Evolutionary conservation across 441 rosid genomes (phyloP), one percentile per base, ranked within the genome.

Genomic region (Gossypium gossypioides): DNA sequence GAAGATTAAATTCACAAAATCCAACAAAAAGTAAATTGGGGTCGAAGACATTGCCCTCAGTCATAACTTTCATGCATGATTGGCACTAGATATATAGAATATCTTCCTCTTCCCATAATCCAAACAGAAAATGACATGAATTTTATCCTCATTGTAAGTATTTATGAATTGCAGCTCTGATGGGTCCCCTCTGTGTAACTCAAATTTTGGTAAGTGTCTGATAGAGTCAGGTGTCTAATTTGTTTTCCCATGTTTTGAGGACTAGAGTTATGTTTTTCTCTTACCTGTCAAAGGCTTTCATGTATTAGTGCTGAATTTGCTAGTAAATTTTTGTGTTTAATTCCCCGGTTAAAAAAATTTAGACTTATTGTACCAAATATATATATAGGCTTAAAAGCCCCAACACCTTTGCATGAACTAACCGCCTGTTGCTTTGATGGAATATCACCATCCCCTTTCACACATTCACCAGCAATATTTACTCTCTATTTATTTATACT

Each of bases 111-210:
- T 56, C 60, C 74, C 72, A 34, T 70, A 50, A 9, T 62, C 55
- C 72, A 57, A 64, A 37, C 15, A 69, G 56, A 74, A 74, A 56
- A 63, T 74, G 80, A 48, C 80, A 56, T 37, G 56, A 64, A 56
- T 32, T 50, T 68, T 72, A 60, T 52, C 74, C 61, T 27, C 15
- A 57, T 56, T 16, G 34, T 12, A 27, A 50, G 44, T 9, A 51
- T 52, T 16, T 29, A 29, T 51, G 59, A 21, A 50, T 2, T 15
- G 46, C 59, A 68, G 72, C 32, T 68, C 15, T 12, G 25, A 46
- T 44, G 59, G 74, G 57, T 40, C 69, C 76, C 76, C 0, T 51
- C 21, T 6, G 19, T 16, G 56, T 51, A 6, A 51, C 56, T 16
- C 56, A 51, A 51, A 50, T 3, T 50, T 15, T 15, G 7, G 55